A percentile compares a stretch with the other conserved stretches of the same genome.
Conservation (phyloP, 1,284 basidiomycete species). For the Melampsora larici-populina region DNA sequence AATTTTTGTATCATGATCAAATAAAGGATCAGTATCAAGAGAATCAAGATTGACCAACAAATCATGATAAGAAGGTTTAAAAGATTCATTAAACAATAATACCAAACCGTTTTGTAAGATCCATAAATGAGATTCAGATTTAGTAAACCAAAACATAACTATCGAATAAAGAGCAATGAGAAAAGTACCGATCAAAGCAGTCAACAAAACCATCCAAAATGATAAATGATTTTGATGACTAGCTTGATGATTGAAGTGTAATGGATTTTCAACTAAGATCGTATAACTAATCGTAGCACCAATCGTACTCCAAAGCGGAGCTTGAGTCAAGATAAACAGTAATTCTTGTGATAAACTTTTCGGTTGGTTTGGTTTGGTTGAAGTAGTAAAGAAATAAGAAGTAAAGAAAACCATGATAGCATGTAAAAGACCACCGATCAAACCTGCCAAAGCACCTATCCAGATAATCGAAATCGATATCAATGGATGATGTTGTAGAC, state of each 20-base stretch:
- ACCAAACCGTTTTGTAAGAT: conserved; percentile 33
- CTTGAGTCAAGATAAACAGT: conserved; percentile 18
- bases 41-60: no score
- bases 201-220: conserved; percentile 20
- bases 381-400: not conserved
- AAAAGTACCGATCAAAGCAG: conserved; percentile 21
- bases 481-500: conserved; percentile 6
- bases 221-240: not conserved
- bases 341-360: conserved; percentile 6
- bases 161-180: conserved; percentile 18
- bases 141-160: conserved; percentile 19
- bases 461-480: conserved; percentile 7
- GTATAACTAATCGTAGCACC: conserved; percentile 20
- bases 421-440: conserved; percentile 37
- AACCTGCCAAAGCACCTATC: conserved; percentile 21
- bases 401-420: conserved; percentile 12
- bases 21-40: no score
- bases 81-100: not conserved
- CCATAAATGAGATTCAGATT: conserved; percentile 24
- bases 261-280: not conserved
- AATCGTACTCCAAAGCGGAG: conserved; percentile 23
- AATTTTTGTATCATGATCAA: no score
- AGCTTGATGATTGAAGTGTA: not conserved
- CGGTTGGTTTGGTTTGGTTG: not conserved
- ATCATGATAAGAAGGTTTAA: no score